These are phyloP conservation scores for Mycotypha africana DNA, from an alignment of 371 early-diverging fungal genomes.

Conservation along the genomic window DNA sequence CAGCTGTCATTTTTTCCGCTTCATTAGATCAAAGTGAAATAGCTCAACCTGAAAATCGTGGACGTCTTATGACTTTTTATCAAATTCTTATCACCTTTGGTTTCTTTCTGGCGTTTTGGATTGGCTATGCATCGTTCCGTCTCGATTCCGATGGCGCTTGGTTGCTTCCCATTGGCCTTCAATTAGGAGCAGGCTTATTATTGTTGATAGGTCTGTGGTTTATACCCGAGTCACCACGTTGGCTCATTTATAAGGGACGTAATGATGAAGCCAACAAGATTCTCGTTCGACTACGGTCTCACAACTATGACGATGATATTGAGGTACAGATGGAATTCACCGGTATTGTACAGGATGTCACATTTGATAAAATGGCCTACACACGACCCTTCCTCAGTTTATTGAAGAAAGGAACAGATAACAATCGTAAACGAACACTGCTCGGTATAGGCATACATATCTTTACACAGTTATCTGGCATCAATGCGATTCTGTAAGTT, in stretches of 20 bases:
- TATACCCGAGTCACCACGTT: slow-evolving; percentile 87
- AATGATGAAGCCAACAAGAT: slow-evolving; percentile 66
- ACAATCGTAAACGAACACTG: slow-evolving; percentile 50
- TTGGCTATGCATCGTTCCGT: slow-evolving; percentile 26
- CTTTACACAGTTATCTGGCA: slow-evolving; percentile 73
- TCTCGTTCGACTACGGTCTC: slow-evolving; percentile 60
- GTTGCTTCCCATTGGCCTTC: slow-evolving; percentile 69
- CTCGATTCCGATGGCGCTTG: slow-evolving; percentile 32
- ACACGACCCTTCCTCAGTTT: slow-evolving; percentile 50
- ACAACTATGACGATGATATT: slow-evolving; percentile 6
- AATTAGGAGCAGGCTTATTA: slow-evolving; percentile 65
- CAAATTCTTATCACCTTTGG: slow-evolving; percentile 84
- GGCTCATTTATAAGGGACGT: slow-evolving; percentile 66
- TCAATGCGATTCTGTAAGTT: slow-evolving; percentile 67
- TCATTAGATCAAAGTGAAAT: slow-evolving; percentile 85
- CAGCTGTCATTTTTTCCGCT: too few relatives aligned
- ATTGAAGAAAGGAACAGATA: slow-evolving; percentile 46
- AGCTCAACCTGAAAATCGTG: slow-evolving; percentile 77
- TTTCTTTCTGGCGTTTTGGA: slow-evolving; percentile 40
- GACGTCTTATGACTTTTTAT: slow-evolving; percentile 84
- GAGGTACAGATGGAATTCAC: slow-evolving; percentile 52
- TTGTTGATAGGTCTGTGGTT: slow-evolving; percentile 58
- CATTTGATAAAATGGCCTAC: slow-evolving; percentile 70
- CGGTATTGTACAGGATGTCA: slow-evolving; percentile 68
- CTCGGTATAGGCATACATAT: slow-evolving; percentile 69